phyloP scores from a whole-genome alignment of 306 rosid genomes.

The Oemleria cerasiformis region DNA sequence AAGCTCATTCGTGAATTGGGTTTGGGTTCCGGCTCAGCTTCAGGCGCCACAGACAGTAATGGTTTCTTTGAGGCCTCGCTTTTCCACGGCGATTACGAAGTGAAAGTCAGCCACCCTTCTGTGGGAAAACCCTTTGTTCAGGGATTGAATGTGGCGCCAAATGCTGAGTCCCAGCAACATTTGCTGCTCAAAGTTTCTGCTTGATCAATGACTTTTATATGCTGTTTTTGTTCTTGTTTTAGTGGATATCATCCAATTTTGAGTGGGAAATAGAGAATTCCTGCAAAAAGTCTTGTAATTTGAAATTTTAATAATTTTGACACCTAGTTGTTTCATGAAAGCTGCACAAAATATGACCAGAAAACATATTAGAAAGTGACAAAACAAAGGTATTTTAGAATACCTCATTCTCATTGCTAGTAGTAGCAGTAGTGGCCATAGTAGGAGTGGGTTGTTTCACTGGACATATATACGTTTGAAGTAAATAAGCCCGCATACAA shows the following conservation, averaged over 20 bases:
- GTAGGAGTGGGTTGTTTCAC: no score
- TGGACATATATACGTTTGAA: no score
- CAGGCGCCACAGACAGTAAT: slow-evolving; percentile 25
- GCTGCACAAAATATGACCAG: no score
- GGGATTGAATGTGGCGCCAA: slow-evolving; percentile 19
- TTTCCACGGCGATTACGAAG: slow-evolving; percentile 48
- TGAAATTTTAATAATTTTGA: no score
- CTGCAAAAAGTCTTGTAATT: no score
- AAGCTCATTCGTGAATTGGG: slow-evolving; percentile 58
- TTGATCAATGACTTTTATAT: background rate
- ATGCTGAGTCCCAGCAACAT: background rate
- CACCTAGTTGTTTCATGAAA: no score
- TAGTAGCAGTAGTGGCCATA: no score
- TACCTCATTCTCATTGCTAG: background rate
- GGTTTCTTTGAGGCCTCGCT: slow-evolving; percentile 41
- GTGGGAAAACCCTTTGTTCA: slow-evolving; percentile 5
- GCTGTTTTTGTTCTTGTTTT: background rate
- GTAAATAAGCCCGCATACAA: no score
- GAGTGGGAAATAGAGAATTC: no score
- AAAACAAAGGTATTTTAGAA: background rate
- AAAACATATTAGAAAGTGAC: no score
- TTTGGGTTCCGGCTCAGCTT: background rate
- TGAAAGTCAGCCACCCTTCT: slow-evolving; percentile 28
- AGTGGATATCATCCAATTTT: no score
- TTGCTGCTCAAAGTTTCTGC: slow-evolving; percentile 21